A percentile compares a stretch with the other conserved stretches of the same genome.
Conservation (phyloP, 2,329 filamentous ascomycete species). For the Fusarium musae region DNA sequence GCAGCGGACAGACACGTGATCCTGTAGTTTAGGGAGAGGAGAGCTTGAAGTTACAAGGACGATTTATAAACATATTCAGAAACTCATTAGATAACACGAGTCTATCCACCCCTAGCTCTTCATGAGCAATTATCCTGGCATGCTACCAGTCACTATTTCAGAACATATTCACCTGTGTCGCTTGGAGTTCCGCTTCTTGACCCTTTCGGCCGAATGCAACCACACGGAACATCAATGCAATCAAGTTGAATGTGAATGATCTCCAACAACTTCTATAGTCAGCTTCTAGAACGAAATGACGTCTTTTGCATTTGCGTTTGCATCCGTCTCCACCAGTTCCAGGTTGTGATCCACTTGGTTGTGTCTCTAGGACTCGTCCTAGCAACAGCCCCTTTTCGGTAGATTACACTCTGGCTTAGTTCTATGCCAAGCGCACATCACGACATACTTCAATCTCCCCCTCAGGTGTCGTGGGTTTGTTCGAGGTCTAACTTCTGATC, state of each 20-base stretch:
- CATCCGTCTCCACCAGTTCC: conserved; percentile 22
- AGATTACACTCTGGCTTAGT: conserved; percentile 39
- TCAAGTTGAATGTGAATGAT: background rate
- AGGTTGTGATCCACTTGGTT: conserved; percentile 16
- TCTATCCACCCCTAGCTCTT: background rate
- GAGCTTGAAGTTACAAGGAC: background rate
- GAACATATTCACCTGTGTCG: background rate
- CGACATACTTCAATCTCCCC: conserved; percentile 35
- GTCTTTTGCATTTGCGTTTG: conserved; percentile 12
- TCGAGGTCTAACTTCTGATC: conserved; percentile 28
- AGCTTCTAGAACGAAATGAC: conserved; percentile 45
- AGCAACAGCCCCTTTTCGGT: conserved; percentile 40
- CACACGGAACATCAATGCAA: background rate
- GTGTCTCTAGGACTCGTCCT: conserved; percentile 2
- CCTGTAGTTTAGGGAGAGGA: background rate
- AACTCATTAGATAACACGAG: background rate
- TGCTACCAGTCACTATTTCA: background rate
- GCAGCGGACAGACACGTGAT: conserved; percentile 16
- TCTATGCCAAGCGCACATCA: conserved; percentile 36
- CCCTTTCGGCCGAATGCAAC: conserved; percentile 12
- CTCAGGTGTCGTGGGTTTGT: conserved; percentile 9
- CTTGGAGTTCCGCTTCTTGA: background rate
- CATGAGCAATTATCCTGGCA: background rate
- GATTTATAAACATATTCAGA: background rate
- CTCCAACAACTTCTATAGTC: conserved; percentile 10